These are phyloP conservation scores for Curvularia lunata DNA, from an alignment of 2,329 filamentous ascomycete genomes.

Conservation along the genomic window DNA sequence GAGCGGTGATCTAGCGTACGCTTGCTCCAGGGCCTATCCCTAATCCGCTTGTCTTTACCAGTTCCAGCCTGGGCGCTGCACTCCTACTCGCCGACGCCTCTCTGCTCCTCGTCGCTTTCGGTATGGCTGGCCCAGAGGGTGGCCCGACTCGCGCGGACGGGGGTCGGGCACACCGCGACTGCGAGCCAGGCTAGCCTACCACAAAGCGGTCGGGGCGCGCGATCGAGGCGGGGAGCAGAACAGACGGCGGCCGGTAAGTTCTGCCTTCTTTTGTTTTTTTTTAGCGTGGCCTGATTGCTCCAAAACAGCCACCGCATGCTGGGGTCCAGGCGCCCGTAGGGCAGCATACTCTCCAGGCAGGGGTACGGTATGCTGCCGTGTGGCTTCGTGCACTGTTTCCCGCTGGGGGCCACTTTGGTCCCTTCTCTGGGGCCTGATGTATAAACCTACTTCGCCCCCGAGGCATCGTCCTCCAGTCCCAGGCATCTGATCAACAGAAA, in stretches of 20 bases:
- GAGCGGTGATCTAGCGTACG: constrained; percentile 41
- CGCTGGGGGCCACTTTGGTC: constrained; percentile 39
- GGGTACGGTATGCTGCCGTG: constrained; percentile 36
- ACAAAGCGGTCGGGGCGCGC: constrained; percentile 47
- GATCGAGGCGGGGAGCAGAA: constrained; percentile 46
- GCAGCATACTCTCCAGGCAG: constrained; percentile 35
- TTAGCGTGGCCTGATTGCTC: constrained; percentile 47
- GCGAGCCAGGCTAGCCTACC: constrained; percentile 35
- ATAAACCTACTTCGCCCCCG: constrained; percentile 49
- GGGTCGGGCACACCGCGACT: constrained; percentile 47
- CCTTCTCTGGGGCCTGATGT: constrained; percentile 38
- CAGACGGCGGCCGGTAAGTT: constrained; percentile 37
- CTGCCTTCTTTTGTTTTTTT: constrained; percentile 44
- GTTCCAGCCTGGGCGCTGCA: constrained; percentile 30
- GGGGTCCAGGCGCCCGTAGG: constrained; percentile 41
- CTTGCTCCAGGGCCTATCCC: constrained; percentile 30
- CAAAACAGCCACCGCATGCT: constrained; percentile 44
- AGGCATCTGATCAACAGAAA: constrained; percentile 45
- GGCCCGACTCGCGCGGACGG: constrained; percentile 31
- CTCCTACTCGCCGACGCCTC: constrained; percentile 31
- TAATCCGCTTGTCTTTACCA: constrained; percentile 41
- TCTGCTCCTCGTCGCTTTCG: constrained; percentile 28
- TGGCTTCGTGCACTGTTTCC: constrained; percentile 42
- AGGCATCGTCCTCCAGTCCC: constrained; percentile 33
- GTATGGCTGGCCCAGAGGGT: constrained; percentile 28